A percentile compares a stretch with the other conserved stretches of the same genome.
phyloP scores from a whole-genome alignment of 495 filamentous ascomycete species.

The Astrothelium subdiscretum region DNA sequence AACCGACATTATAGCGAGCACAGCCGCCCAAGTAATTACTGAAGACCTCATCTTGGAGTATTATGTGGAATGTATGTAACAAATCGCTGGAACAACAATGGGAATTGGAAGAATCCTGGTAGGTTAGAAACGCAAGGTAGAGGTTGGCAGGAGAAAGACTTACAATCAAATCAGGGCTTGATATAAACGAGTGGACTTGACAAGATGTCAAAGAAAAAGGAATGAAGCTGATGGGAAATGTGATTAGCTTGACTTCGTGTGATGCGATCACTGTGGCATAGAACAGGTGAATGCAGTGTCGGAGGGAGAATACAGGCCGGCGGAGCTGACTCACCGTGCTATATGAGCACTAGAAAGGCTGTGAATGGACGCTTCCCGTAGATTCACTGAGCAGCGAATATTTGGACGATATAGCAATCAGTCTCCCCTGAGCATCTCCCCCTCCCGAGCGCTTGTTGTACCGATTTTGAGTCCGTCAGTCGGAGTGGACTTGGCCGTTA shows the following conservation, averaged over 20 bases:
- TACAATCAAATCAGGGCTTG: slow-evolving; percentile 21
- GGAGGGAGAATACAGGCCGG: not conserved
- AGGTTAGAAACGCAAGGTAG: not conserved
- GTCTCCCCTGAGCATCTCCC: not conserved
- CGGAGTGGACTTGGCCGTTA: not conserved
- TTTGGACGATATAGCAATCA: not conserved
- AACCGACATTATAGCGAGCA: slow-evolving; percentile 26
- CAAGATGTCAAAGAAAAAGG: slow-evolving; percentile 7
- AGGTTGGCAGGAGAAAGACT: not conserved
- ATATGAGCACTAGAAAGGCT: not conserved
- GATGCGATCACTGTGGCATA: not conserved
- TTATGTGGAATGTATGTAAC: slow-evolving; percentile 13
- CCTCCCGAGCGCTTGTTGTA: not conserved
- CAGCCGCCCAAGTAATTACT: slow-evolving; percentile 28
- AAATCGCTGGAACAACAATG: slow-evolving; percentile 5
- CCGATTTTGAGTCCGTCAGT: not conserved
- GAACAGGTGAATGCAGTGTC: not conserved
- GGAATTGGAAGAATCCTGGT: slow-evolving; percentile 8
- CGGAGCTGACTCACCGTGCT: not conserved
- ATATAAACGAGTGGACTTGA: slow-evolving; percentile 30
- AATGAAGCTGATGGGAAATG: not conserved
- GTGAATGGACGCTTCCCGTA: not conserved
- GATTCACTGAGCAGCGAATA: not conserved
- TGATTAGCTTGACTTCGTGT: not conserved
- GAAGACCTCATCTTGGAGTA: slow-evolving; percentile 23